A percentile compares a stretch with the other conserved stretches of the same genome.
Conservation (phyloP, 1,284 basidiomycete genomes). For the Clitocybe nebularis region DNA sequence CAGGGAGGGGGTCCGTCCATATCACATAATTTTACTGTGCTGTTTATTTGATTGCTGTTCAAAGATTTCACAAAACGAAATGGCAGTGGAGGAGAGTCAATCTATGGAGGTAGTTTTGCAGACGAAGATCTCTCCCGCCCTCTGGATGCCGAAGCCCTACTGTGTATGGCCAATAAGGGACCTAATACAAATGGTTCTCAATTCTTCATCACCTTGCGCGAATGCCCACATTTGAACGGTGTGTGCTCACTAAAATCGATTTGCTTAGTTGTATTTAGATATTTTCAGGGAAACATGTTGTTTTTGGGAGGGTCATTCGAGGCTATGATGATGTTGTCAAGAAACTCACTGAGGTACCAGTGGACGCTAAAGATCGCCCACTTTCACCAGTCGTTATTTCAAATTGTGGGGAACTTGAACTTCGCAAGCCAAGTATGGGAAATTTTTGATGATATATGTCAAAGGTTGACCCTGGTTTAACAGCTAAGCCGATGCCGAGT, state of each 20-base stretch:
- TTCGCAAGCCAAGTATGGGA: slow-evolving; percentile 36
- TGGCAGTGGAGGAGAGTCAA: slow-evolving; percentile 80
- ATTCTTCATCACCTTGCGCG: slow-evolving; percentile 77
- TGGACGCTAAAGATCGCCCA: slow-evolving; percentile 72
- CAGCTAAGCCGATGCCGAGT: slow-evolving; percentile 15
- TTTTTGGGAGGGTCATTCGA: slow-evolving; percentile 65
- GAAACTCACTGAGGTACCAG: slow-evolving; percentile 50
- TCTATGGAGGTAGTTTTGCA: slow-evolving; percentile 70
- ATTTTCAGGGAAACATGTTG: slow-evolving; percentile 66
- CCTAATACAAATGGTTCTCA: slow-evolving; percentile 80
- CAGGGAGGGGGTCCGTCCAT: slow-evolving; percentile 65
- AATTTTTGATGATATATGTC: not conserved
- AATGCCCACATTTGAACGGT: slow-evolving; percentile 71
- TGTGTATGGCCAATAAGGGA: slow-evolving; percentile 84
- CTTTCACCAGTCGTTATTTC: slow-evolving; percentile 66
- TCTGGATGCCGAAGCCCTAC: slow-evolving; percentile 66
- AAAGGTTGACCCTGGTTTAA: not conserved
- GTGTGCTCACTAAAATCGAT: slow-evolving; percentile 5
- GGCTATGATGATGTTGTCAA: slow-evolving; percentile 60
- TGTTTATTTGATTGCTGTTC: not conserved
- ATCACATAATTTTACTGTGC: not conserved
- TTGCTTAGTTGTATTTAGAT: not conserved
- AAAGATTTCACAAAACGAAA: slow-evolving; percentile 75
- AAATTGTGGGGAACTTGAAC: slow-evolving; percentile 84
- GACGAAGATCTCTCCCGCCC: slow-evolving; percentile 73